These are phyloP conservation scores for Sarocladium oryzae DNA, from an alignment of 2,329 filamentous ascomycete species.

Conservation along the genomic window DNA sequence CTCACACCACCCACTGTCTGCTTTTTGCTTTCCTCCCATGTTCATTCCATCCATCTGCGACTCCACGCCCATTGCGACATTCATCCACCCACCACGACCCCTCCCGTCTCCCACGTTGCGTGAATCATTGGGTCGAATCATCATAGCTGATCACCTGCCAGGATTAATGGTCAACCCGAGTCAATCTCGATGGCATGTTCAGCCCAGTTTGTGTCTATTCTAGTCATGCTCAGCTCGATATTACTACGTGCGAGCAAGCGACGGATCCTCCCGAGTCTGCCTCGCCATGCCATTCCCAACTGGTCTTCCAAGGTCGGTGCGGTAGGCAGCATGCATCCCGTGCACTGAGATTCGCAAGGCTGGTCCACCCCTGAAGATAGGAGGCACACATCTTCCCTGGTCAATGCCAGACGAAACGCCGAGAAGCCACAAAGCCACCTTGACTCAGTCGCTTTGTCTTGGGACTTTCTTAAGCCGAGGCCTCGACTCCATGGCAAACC, in stretches of 20 bases:
- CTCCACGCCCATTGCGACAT: conserved; percentile 5
- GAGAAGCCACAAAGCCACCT: background rate
- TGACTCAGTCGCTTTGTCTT: no score
- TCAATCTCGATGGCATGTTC: background rate
- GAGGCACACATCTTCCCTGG: no score
- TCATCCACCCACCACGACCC: background rate
- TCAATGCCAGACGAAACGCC: background rate
- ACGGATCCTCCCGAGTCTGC: conserved; percentile 4
- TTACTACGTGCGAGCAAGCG: no score
- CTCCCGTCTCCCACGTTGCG: background rate
- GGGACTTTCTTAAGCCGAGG: no score
- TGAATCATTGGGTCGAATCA: background rate
- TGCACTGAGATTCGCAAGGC: background rate
- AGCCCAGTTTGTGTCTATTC: background rate
- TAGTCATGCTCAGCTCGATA: background rate
- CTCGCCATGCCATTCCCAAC: background rate
- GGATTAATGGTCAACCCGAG: background rate
- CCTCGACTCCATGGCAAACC: no score
- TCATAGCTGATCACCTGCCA: conserved; percentile 3
- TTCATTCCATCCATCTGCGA: no score
- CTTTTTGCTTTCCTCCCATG: no score
- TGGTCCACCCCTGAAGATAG: no score
- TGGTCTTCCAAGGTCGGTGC: no score
- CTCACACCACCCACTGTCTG: no score
- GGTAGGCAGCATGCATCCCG: conserved; percentile 3